A percentile compares a stretch with the other conserved stretches of the same genome.
Evolutionary conservation across 768 basidiomycete species (phyloP).

Genomic region (Leccinum uliginosum): DNA sequence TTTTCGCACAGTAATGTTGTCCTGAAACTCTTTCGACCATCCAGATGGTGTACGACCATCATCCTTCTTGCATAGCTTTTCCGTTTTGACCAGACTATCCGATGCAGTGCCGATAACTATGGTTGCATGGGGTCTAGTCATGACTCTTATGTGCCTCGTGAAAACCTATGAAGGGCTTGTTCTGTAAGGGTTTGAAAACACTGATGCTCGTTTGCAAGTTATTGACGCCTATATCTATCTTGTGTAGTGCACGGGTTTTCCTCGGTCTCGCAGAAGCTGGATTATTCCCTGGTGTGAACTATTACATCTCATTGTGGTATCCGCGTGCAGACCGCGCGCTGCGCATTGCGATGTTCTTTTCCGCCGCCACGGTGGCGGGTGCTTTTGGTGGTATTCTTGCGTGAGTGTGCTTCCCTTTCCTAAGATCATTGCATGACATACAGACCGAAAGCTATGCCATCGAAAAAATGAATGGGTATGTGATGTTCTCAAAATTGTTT

Average conservation of each 20-base stretch:
- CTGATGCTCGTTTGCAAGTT: neutral
- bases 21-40: slow-evolving; percentile 33
- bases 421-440: neutral
- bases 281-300: slow-evolving; percentile 38
- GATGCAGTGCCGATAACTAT: slow-evolving; percentile 37
- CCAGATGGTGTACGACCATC: slow-evolving; percentile 30
- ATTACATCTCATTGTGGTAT: slow-evolving; percentile 57
- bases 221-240: neutral
- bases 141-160: slow-evolving; percentile 36
- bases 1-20: slow-evolving; percentile 31
- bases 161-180: slow-evolving; percentile 29
- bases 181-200: slow-evolving; percentile 21
- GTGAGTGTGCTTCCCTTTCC: slow-evolving; percentile 22
- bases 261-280: slow-evolving; percentile 49
- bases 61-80: neutral
- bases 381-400: slow-evolving; percentile 49
- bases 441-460: slow-evolving; percentile 31
- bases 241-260: slow-evolving; percentile 35
- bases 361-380: slow-evolving; percentile 53
- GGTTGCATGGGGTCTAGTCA: slow-evolving; percentile 37
- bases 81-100: slow-evolving; percentile 5
- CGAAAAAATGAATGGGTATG: slow-evolving; percentile 32
- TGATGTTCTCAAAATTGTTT: slow-evolving; percentile 9
- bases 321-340: slow-evolving; percentile 51
- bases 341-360: slow-evolving; percentile 60